phyloP scores from a whole-genome alignment of 352 stramenopile genomes.

The Phytophthora foliorum region DNA sequence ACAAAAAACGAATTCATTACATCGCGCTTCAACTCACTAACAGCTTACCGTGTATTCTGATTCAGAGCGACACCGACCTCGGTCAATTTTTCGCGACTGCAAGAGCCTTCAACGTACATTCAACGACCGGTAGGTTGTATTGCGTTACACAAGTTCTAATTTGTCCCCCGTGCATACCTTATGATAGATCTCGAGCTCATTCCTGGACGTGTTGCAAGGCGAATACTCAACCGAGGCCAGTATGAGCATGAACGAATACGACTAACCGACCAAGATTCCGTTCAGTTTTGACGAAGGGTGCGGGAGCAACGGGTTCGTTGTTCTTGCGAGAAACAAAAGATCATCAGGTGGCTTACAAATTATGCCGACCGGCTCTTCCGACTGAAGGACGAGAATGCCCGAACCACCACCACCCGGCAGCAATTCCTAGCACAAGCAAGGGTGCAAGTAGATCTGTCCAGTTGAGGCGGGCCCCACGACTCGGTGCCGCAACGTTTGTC shows the following conservation, averaged over 20 bases:
- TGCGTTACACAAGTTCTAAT: background rate
- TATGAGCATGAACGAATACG: slow-evolving; percentile 53
- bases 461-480: background rate
- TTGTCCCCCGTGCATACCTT: background rate
- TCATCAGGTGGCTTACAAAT: background rate
- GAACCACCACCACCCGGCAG: background rate
- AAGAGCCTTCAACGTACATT: slow-evolving; percentile 44
- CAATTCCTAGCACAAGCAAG: background rate
- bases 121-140: background rate
- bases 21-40: background rate
- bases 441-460: slow-evolving; percentile 6
- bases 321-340: slow-evolving; percentile 11
- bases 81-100: slow-evolving; percentile 46
- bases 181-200: slow-evolving; percentile 48
- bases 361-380: background rate
- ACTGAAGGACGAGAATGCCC: slow-evolving; percentile 5
- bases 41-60: background rate
- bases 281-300: background rate
- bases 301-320: background rate
- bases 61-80: slow-evolving; percentile 47
- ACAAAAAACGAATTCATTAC: background rate
- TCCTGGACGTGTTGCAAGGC: slow-evolving; percentile 48
- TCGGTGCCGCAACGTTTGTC: background rate
- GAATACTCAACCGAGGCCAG: slow-evolving; percentile 63
- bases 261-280: slow-evolving; percentile 23